Base-by-base conservation (phyloP, 306 rosid genomes). In the Vigna trinervia region DNA sequence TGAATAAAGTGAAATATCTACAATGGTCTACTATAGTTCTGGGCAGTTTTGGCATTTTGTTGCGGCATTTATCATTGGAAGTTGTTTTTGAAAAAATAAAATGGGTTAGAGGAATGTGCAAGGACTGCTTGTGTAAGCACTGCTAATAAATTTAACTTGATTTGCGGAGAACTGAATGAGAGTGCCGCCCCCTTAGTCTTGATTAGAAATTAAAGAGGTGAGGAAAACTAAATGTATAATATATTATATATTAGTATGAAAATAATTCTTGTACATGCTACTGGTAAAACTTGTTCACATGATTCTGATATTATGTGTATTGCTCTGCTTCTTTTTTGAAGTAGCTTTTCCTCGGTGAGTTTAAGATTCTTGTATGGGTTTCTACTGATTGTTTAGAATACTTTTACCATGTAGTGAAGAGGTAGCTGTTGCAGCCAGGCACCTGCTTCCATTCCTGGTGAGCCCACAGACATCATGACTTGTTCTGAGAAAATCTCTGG, bases 401-500 rank as follows among this genome's bases (percentile, higher is more conserved):
- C 47, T 54, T 75, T 17, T 5, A 13, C 9, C 12, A 11, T 82
- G 58, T 80, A 77, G 82, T 12, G 86, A 82, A 48, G 86, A 78
- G 11, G 82, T 1, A 13, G 67, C 30, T 71, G 85, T 66, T 4
- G 60, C 67, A 45, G 72, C 23, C 48, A 82, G 60, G 50, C 80
- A 65, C 52, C 41, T 46, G 60, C 80, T 52, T 12, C 69, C 12
- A 63, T 78, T 54, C 76, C 81, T 6, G 87, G 87, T 5, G 87
- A 84, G 84, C 81, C 79, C 22, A 54, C 80, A 84, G 84, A 84
- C 72, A 84, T 84, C 72, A 76, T 84, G 82, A 80, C 87, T 56
- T 79, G 98, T 93, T 66, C 84, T 93, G 74, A 93, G 96, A 78
- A 93, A 91, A 62, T 93, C 96, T 1, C 78, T 83, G 30, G 98